Base-by-base conservation (phyloP, 164 flowering plant genomes). In the Saururus chinensis region DNA sequence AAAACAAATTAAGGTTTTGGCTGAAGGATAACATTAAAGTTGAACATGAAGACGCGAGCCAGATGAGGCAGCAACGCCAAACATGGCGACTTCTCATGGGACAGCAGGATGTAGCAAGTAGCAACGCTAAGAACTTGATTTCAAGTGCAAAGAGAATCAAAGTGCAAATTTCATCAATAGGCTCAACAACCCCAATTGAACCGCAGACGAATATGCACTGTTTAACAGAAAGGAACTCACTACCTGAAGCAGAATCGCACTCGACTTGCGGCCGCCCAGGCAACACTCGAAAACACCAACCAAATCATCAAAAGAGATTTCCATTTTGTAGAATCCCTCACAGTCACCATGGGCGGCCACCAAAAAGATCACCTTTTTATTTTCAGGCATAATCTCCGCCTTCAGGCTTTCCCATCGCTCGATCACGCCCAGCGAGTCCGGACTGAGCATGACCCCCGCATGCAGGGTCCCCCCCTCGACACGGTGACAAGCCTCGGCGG, bases 231-330 rank as follows among this genome's bases (percentile, higher is more conserved):
- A 30, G 35, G 13, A 37, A 58, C 23, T 58, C 7, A 58, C 22
- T 70, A 87, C 97, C 96, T 80, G 80, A 65, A 95, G 61, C 63
- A 95, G 86, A 68, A 90, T 51, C 4, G 82, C 92, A 71, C 77
- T 75, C 9, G 71, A 24, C 7, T 72, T 53, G 48, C 19, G 64
- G 4, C 59, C 77, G 22, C 72, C 75, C 68, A 83, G 70, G 62
- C 71, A 49, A 61, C 80, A 87, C 52, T 76, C 79, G 69, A 54
- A 74, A 54, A 75, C 51, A 72, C 82, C 83, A 60, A 74, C 13
- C 54, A 93, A 63, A 75, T 88, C 88, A 25, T 71, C 82, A 74
- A 85, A 88, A 66, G 57, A 64, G 57, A 87, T 56, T 74, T 82
- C 93, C 61, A 87, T 30, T 77, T 81, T 91, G 63, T 69, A 95